Evolutionary conservation across 768 basidiomycete species (phyloP), one percentile per base, ranked within the genome.

Genomic region (Omphalotus guepiniiformis): DNA sequence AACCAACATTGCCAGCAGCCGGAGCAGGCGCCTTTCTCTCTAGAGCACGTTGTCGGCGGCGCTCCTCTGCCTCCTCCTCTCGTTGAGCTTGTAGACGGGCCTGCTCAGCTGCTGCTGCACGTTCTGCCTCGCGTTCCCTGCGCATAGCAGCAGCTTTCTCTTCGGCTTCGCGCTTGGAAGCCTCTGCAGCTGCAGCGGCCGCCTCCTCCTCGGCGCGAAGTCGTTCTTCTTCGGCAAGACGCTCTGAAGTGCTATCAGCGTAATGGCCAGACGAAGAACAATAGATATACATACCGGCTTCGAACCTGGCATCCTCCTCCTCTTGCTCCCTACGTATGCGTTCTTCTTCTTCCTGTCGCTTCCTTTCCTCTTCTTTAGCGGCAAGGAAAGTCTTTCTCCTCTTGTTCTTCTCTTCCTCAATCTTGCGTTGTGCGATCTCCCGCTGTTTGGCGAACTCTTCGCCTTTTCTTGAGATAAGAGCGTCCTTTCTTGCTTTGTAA

Each of bases 341-440:
- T 49, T 65, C 66, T 34, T 74, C 76, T 34, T 73, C 76, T 48
- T 75, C 70, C 23, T 61, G 54, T 0, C 46, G 59, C 52, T 64
- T 62, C 32, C 69, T 66, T 64, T 86, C 75, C 61, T 80, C 84
- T 58, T 79, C 83, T 53, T 81, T 68, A 49, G 72, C 69, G 53
- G 81, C 78, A 23, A 85, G 49, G 35, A 89, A 65, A 12, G 68
- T 66, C 51, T 73, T 73, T 50, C 72, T 72, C 54, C 84, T 73
- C 73, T 83, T 85, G 39, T 76, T 75, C 74, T 93, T 94, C 71
- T 94, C 93, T 60, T 88, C 83, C 50, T 81, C 83, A 45, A 93
- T 81, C 75, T 84, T 92, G 63, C 67, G 71, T 54, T 67, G 57
- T 2, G 92, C 86, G 21, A 64, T 66, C 37, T 74, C 79, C 53